Evolutionary conservation across 2,329 filamentous ascomycete genomes (phyloP).

Genomic region (Colletotrichum sp.): DNA sequence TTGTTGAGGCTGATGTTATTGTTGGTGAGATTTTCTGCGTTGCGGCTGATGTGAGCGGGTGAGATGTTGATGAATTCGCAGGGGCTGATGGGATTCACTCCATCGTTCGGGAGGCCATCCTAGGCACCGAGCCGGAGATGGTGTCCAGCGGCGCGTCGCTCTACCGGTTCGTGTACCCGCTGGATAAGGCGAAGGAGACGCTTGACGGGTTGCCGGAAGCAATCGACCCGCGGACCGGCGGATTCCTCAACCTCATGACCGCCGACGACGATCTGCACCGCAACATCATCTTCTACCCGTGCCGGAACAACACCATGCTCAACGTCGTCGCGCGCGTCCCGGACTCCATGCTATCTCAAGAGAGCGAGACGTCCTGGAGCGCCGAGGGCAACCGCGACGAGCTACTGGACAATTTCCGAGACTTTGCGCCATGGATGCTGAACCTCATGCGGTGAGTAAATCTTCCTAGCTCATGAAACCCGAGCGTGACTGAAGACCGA

Average conservation of each 20-base stretch:
- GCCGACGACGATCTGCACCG: conserved; percentile 4
- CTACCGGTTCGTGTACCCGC: conserved; percentile 4
- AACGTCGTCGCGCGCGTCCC: conserved; percentile 3
- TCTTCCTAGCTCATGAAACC: neutral
- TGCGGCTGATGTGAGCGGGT: neutral
- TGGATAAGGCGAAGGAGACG: neutral
- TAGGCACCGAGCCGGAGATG: neutral
- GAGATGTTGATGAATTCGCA: neutral
- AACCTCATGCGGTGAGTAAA: neutral
- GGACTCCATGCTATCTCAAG: neutral
- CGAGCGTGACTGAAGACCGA: neutral
- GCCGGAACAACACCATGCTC: neutral
- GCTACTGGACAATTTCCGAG: neutral
- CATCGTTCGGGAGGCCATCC: neutral
- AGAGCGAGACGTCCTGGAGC: conserved; percentile 10
- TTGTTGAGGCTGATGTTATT: neutral
- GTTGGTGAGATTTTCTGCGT: neutral
- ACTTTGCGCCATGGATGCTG: conserved; percentile 14
- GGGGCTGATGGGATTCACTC: conserved; percentile 16
- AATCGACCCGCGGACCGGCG: neutral
- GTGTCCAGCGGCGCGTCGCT: neutral
- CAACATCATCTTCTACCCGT: conserved; percentile 14
- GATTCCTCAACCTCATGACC: conserved; percentile 6
- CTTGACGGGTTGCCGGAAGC: neutral
- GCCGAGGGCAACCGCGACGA: neutral